A percentile compares a stretch with the other conserved stretches of the same genome.
Evolutionary conservation across 768 basidiomycete genomes (phyloP).

Genomic region (Rhizopogon vulgaris): DNA sequence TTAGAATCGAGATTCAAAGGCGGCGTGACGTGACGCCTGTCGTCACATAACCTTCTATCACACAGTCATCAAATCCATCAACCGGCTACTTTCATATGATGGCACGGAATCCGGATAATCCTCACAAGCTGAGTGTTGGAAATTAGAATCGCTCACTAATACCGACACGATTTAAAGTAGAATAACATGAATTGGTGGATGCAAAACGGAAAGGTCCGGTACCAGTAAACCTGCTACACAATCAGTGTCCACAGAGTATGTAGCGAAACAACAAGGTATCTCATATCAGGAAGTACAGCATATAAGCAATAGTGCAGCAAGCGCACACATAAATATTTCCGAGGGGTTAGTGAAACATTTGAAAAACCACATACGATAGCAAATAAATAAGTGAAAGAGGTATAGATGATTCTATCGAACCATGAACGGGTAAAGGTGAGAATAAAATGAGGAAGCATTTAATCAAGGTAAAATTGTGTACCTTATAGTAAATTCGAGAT

Average conservation of each 20-base stretch:
- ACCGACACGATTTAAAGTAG: too few relatives aligned
- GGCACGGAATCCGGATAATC: too few relatives aligned
- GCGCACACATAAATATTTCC: not conserved
- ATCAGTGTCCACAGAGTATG: slow-evolving; percentile 1
- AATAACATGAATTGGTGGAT: too few relatives aligned
- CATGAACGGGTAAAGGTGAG: not conserved
- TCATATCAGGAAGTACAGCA: not conserved
- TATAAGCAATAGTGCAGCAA: not conserved
- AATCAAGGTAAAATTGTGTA: not conserved
- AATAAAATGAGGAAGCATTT: too few relatives aligned
- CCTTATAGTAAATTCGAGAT: not conserved
- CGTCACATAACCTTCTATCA: too few relatives aligned
- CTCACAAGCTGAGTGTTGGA: too few relatives aligned
- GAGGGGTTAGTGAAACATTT: not conserved
- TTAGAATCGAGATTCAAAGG: too few relatives aligned
- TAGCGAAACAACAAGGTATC: not conserved
- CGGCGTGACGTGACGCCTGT: too few relatives aligned
- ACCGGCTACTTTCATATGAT: too few relatives aligned
- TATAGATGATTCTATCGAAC: slow-evolving; percentile 8
- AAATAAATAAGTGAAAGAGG: slow-evolving; percentile 2
- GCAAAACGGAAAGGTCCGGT: too few relatives aligned
- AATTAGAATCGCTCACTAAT: too few relatives aligned
- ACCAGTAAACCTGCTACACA: not conserved
- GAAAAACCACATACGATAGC: not conserved
- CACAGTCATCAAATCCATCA: too few relatives aligned